Conservation (phyloP, 2,329 filamentous ascomycete species). For the Trichoderma atroviride region DNA sequence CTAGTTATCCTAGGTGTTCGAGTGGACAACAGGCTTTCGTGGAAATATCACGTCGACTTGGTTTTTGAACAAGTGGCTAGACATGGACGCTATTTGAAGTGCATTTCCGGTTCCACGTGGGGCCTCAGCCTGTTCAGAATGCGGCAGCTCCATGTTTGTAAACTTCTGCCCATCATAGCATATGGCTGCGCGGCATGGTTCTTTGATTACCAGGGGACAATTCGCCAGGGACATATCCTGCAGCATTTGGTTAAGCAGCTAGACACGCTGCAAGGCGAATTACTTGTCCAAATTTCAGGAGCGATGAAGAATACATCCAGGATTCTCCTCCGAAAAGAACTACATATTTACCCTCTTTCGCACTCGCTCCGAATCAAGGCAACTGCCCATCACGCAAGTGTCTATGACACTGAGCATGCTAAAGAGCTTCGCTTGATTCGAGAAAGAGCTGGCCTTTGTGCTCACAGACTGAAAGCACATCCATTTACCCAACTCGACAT, state of each 20-base stretch:
- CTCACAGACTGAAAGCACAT: background rate
- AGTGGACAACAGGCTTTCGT: background rate
- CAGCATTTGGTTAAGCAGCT: background rate
- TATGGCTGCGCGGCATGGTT: background rate
- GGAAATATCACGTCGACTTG: background rate
- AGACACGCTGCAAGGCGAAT: background rate
- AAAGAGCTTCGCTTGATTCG: background rate
- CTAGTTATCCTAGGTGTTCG: background rate
- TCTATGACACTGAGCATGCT: background rate
- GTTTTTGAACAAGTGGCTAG: background rate
- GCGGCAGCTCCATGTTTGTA: background rate
- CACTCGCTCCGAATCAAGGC: background rate
- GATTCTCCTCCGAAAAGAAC: background rate
- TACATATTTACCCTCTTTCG: background rate
- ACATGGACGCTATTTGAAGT: background rate
- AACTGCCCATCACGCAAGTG: background rate
- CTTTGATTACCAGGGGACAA: background rate
- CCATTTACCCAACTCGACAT: background rate
- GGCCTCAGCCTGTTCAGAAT: background rate
- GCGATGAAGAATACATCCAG: background rate
- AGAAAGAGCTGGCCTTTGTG: background rate
- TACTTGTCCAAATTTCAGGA: background rate
- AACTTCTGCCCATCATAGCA: background rate
- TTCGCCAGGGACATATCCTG: background rate
- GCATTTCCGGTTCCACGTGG: background rate